Percentiles rank a stretch among this genome's conserved stretches.
These are phyloP conservation scores for Cetradonia linearis DNA, from an alignment of 495 filamentous ascomycete genomes.

Conservation along the genomic window DNA sequence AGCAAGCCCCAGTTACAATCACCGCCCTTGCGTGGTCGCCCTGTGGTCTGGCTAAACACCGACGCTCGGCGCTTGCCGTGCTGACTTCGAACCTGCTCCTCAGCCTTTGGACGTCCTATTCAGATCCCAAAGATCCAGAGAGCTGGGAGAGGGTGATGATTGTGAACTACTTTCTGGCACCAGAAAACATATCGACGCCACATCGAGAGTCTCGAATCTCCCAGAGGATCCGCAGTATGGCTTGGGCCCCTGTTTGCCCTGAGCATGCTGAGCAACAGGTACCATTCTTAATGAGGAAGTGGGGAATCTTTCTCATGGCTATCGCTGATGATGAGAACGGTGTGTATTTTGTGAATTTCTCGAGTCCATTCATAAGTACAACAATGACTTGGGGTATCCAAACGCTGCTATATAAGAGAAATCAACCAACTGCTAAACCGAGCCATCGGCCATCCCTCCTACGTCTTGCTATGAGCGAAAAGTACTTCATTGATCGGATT, in stretches of 20 bases:
- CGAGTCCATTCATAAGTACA: neutral
- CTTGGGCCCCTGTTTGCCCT: conserved; percentile 15
- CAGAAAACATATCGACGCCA: neutral
- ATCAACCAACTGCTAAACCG: neutral
- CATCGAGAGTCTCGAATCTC: neutral
- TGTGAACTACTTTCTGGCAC: conserved; percentile 32
- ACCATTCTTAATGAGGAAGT: conserved; percentile 18
- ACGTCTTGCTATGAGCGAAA: conserved; percentile 4
- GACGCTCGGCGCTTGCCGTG: conserved; percentile 48
- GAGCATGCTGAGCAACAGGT: conserved; percentile 1
- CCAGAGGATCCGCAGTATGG: conserved; percentile 19
- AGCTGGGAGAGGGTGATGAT: conserved; percentile 39
- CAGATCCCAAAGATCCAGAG: conserved; percentile 21
- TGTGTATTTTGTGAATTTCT: neutral
- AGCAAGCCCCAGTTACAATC: conserved; percentile 48
- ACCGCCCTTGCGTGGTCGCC: conserved; percentile 50
- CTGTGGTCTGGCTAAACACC: conserved; percentile 46
- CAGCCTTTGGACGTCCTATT: conserved; percentile 37
- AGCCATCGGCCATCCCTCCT: conserved; percentile 10
- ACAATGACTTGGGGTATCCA: neutral
- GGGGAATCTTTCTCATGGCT: conserved; percentile 34
- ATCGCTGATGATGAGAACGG: conserved; percentile 28
- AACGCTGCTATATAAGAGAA: neutral
- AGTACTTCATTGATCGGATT: conserved; percentile 2
- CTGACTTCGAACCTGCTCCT: conserved; percentile 48